phyloP scores from a whole-genome alignment of 1,284 basidiomycete genomes.

The Trichosporon sp. region DNA sequence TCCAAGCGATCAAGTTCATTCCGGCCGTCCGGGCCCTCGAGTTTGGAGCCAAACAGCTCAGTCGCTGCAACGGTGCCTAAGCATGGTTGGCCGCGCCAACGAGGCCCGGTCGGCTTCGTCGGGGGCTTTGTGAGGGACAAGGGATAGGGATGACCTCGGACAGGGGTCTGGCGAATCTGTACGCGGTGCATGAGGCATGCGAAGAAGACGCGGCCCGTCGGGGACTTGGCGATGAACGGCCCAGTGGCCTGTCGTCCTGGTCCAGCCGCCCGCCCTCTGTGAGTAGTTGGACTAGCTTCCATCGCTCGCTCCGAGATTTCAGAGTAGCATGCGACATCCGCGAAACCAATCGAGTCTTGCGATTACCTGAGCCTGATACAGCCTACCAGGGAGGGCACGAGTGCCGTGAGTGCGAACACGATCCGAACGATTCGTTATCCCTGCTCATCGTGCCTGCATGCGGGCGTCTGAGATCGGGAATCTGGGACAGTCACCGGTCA shows the following conservation, averaged over 20 bases:
- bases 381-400: too few relatives aligned
- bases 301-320: too few relatives aligned
- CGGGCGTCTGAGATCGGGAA: too few relatives aligned
- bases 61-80: not conserved
- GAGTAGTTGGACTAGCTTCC: too few relatives aligned
- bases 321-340: not conserved
- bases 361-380: not conserved
- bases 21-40: too few relatives aligned
- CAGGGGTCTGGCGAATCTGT: not conserved
- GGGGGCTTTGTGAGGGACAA: not conserved
- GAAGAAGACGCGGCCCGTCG: not conserved
- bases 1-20: not conserved
- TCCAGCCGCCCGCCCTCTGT: too few relatives aligned
- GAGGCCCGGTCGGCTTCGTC: not conserved
- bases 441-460: too few relatives aligned
- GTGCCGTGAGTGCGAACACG: too few relatives aligned
- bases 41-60: too few relatives aligned
- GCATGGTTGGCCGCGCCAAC: not conserved
- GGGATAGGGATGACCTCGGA: too few relatives aligned
- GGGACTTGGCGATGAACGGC: not conserved
- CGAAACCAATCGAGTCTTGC: not conserved
- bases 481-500: not conserved
- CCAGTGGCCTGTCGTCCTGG: not conserved
- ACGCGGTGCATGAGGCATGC: not conserved
- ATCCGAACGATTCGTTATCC: too few relatives aligned